A percentile compares a stretch with the other conserved stretches of the same genome.
These are phyloP conservation scores for Solanum dulcamara DNA, from an alignment of 257 asterid genomes.

Conservation along the genomic window DNA sequence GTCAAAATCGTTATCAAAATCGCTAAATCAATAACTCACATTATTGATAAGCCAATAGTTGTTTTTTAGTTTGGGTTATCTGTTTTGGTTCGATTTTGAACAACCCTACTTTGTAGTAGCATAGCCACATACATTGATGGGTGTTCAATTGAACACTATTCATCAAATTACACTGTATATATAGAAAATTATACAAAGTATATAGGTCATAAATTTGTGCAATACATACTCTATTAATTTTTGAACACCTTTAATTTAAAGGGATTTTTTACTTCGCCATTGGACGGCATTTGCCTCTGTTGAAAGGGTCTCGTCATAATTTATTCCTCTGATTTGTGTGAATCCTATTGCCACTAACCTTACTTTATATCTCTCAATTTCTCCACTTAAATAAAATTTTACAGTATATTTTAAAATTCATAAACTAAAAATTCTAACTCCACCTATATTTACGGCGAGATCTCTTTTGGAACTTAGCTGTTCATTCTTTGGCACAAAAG, in stretches of 20 bases:
- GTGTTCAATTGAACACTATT: too few species aligned
- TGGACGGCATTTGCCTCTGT: not conserved
- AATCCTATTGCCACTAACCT: not conserved
- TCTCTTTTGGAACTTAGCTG: not conserved
- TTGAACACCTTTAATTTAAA: not conserved
- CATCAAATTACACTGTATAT: not conserved
- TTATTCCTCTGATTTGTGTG: not conserved
- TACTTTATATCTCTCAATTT: not conserved
- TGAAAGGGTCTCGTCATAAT: not conserved
- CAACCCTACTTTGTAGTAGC: too few species aligned
- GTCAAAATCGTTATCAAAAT: too few species aligned
- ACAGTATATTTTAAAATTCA: not conserved
- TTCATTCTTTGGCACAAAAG: not conserved
- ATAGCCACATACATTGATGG: not conserved
- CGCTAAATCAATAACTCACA: too few species aligned
- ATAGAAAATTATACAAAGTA: not conserved
- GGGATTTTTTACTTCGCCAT: not conserved
- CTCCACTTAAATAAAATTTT: not conserved
- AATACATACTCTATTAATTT: not conserved
- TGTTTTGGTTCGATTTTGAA: too few species aligned
- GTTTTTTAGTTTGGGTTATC: too few species aligned
- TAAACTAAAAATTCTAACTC: not conserved
- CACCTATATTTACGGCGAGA: fast-evolving
- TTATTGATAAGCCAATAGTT: too few species aligned
- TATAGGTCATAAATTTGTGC: not conserved